Evolutionary conservation across 139 green algal species (phyloP).

Genomic region (Pleodorina starrii): DNA sequence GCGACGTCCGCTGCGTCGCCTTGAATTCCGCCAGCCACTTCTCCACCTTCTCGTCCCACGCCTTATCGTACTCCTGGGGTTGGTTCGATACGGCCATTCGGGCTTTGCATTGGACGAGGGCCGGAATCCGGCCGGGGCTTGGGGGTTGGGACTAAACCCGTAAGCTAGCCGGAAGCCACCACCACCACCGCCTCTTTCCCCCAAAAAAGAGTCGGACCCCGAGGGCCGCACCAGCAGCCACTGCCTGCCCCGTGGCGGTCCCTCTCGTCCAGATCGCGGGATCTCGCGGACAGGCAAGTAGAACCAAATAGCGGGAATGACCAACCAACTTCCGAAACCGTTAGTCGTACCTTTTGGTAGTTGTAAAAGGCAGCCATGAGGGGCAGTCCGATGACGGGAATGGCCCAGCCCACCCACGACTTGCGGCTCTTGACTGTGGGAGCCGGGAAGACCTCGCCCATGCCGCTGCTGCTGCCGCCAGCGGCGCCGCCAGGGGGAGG

Average conservation of each 20-base stretch:
- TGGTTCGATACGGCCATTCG: too few species aligned
- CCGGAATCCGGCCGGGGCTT: too few species aligned
- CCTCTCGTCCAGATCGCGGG: too few species aligned
- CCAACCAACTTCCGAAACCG: too few species aligned
- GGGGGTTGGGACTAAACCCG: too few species aligned
- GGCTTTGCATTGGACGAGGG: too few species aligned
- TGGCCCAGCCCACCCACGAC: neutral
- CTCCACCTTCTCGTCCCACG: slow-evolving; percentile 13
- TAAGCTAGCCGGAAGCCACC: too few species aligned
- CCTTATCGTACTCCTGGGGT: slow-evolving; percentile 10
- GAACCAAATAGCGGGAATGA: too few species aligned
- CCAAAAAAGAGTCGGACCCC: neutral
- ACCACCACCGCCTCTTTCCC: neutral
- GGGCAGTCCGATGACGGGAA: slow-evolving; percentile 13
- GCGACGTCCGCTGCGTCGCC: neutral
- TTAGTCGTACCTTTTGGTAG: slow-evolving; percentile 13
- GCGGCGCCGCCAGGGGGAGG: neutral
- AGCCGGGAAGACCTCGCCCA: neutral
- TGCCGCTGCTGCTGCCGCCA: neutral
- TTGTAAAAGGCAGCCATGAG: neutral
- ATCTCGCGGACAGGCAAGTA: too few species aligned
- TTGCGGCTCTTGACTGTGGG: neutral
- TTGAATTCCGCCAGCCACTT: neutral
- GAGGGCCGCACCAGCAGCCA: neutral
- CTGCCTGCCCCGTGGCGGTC: too few species aligned